These are phyloP conservation scores for Salix brachista DNA, from an alignment of 345 rosid species.

Conservation along the genomic window DNA sequence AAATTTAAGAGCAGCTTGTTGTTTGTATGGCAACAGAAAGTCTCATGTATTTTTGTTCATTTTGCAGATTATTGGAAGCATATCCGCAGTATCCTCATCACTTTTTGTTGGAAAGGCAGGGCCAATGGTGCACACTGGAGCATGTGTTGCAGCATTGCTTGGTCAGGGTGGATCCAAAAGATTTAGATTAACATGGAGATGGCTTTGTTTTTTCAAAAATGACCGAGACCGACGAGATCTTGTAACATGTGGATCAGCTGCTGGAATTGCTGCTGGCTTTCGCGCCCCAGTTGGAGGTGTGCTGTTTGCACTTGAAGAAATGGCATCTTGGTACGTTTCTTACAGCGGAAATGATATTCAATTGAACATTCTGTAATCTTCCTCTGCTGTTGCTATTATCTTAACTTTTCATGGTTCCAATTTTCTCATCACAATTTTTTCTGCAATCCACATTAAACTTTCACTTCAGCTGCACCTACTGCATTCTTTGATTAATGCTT, in stretches of 20 bases:
- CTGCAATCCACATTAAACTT: not conserved
- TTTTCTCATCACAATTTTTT: not conserved
- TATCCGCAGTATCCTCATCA: conserved; percentile 80
- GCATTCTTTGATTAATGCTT: not conserved
- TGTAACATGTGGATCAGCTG: conserved; percentile 92
- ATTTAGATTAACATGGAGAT: conserved; percentile 71
- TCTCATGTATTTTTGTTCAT: conserved; percentile 5
- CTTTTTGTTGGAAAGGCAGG: conserved; percentile 95
- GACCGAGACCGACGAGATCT: conserved; percentile 89
- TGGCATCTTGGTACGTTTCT: conserved; percentile 80
- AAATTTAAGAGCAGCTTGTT: not conserved
- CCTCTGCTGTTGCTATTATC: not conserved
- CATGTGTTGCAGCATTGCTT: conserved; percentile 81
- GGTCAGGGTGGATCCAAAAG: conserved; percentile 92
- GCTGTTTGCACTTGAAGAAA: conserved; percentile 86
- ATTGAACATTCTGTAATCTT: not conserved
- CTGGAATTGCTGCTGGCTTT: conserved; percentile 91
- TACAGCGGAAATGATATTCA: not conserved
- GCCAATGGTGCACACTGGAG: conserved; percentile 93
- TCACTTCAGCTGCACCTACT: not conserved
- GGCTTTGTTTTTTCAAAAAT: conserved; percentile 74
- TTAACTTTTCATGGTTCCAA: not conserved
- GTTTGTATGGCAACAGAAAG: not conserved
- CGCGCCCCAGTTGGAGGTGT: conserved; percentile 95
- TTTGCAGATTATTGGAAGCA: conserved; percentile 73